phyloP scores from a whole-genome alignment of 2,329 filamentous ascomycete species.

The Botrytis sinoallii region DNA sequence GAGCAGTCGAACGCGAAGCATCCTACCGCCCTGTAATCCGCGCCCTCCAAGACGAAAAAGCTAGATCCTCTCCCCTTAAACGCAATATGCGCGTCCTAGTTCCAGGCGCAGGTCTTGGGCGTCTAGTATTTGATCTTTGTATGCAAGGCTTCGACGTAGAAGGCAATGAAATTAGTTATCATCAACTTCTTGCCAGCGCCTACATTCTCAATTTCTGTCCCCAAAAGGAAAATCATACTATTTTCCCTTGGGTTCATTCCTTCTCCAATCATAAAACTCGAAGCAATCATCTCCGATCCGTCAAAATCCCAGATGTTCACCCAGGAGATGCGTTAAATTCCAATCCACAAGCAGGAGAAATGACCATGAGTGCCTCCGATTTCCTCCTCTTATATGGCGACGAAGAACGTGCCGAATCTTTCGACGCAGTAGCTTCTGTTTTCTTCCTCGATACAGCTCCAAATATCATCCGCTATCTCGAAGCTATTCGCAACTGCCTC shows the following conservation, averaged over 20 bases:
- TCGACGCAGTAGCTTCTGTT: constrained; percentile 81
- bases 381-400: constrained; percentile 83
- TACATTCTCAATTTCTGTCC: constrained; percentile 70
- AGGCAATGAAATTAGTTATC: constrained; percentile 95
- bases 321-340: constrained; percentile 54
- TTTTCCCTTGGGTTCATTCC: constrained; percentile 82
- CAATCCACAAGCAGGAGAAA: constrained; percentile 51
- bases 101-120: constrained; percentile 83
- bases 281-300: constrained; percentile 69
- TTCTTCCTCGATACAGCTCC: constrained; percentile 98
- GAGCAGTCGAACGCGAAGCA: constrained; percentile 67
- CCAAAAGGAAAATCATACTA: constrained; percentile 59
- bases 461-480: constrained; percentile 85
- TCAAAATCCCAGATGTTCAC: constrained; percentile 78
- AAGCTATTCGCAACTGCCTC: constrained; percentile 77
- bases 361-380: constrained; percentile 92
- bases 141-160: constrained; percentile 69
- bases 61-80: constrained; percentile 14
- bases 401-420: constrained; percentile 56
- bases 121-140: constrained; percentile 85
- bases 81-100: constrained; percentile 61
- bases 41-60: constrained; percentile 55
- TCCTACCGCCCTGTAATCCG: constrained; percentile 73
- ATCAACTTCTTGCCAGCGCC: constrained; percentile 84
- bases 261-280: constrained; percentile 83